Evolutionary conservation across 2,329 filamentous ascomycete species (phyloP).

Genomic region (Xylaria sp.): DNA sequence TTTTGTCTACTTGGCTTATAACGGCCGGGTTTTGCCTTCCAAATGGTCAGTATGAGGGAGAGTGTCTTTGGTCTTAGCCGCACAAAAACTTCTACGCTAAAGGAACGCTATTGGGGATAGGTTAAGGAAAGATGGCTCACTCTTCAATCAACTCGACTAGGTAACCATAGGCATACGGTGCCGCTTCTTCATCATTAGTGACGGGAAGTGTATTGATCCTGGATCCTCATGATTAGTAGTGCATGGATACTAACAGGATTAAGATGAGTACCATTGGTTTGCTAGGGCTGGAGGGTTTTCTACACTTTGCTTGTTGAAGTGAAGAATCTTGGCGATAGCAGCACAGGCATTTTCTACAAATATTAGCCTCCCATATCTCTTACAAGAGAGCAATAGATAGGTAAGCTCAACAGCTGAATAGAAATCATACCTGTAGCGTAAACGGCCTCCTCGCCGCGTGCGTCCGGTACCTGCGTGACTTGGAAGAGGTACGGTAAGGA

Average conservation of each 20-base stretch:
- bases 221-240: conserved; percentile 15
- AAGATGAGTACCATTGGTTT: conserved; percentile 68
- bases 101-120: neutral
- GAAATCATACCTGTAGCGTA: conserved; percentile 74
- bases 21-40: conserved; percentile 85
- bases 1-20: conserved; percentile 77
- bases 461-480: conserved; percentile 81
- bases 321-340: conserved; percentile 94
- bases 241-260: neutral
- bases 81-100: neutral
- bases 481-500: conserved; percentile 86
- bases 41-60: conserved; percentile 21
- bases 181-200: conserved; percentile 95
- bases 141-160: conserved; percentile 90
- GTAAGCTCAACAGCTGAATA: neutral
- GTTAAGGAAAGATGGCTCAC: conserved; percentile 67
- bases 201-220: conserved; percentile 88
- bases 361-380: conserved; percentile 29
- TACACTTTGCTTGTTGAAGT: conserved; percentile 84
- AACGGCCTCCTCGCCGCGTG: conserved; percentile 89
- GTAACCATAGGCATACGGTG: conserved; percentile 94
- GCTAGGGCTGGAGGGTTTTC: conserved; percentile 79
- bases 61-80: neutral
- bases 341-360: conserved; percentile 86
- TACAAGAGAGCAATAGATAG: neutral